phyloP scores from a whole-genome alignment of 176 grass and related monocot genomes.

The Zoysia japonica region DNA sequence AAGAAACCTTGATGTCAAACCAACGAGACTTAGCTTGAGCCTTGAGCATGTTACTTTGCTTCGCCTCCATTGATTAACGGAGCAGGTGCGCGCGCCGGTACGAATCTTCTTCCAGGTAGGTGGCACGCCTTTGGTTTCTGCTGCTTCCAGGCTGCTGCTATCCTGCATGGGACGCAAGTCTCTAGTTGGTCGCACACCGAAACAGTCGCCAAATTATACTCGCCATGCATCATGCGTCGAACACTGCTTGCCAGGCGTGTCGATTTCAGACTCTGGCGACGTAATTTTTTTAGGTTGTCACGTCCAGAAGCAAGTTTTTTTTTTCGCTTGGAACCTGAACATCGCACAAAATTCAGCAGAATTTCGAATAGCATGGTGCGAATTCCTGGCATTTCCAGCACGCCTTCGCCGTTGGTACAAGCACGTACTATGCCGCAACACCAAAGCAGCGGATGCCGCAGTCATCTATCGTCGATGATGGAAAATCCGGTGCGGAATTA shows the following conservation, averaged over 20 bases:
- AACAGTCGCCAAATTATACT: background rate
- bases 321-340: background rate
- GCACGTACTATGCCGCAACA: background rate
- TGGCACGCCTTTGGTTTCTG: slow-evolving; percentile 11
- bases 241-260: background rate
- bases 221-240: background rate
- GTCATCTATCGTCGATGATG: background rate
- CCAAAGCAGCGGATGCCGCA: background rate
- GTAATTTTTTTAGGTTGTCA: background rate
- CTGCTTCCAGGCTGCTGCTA: slow-evolving; percentile 16
- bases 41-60: background rate
- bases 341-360: background rate
- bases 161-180: slow-evolving; percentile 22
- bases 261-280: slow-evolving; percentile 5
- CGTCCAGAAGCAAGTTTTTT: background rate
- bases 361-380: background rate
- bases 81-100: background rate
- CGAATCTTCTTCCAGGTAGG: slow-evolving; percentile 20
- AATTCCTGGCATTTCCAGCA: background rate
- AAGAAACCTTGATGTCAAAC: slow-evolving; percentile 2
- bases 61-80: background rate
- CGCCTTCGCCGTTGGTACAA: background rate
- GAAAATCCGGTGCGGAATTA: background rate
- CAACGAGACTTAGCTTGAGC: background rate
- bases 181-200: slow-evolving; percentile 11